Evolutionary conservation across 2,329 filamentous ascomycete genomes (phyloP), one percentile per base, ranked within the genome.

Genomic region (Xylaria polymorpha): DNA sequence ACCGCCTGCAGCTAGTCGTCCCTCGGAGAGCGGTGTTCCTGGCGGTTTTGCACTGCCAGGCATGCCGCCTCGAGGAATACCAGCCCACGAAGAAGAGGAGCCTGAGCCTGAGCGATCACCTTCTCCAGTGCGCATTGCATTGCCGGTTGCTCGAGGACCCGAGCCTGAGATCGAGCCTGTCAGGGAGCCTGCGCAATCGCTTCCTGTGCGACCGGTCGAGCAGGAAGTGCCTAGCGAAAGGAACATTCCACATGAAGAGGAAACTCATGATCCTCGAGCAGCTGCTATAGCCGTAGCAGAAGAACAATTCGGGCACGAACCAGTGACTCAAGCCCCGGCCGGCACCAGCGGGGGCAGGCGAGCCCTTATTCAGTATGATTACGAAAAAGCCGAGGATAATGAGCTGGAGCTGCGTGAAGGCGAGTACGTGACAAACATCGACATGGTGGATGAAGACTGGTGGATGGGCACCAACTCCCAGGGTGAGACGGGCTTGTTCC

Each of bases 371-470:
- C 91, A 96, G 77, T 99, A 96, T 79, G 96, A 99, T 79, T 99
- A 99, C 78, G 95, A 98, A 77, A 98, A 97, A 83, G 94, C 94
- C 0, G 96, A 99, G 80, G 94, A 97, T 74, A 99, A 99, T 77
- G 96, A 99, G 82, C 88, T 99, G 66, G 94, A 97, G 73, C 87
- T 99, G 20, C 86, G 88, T 32, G 96, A 99, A 81, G 94, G 94
- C 71, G 93, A 98, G 76, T 88, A 91, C 72, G 91, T 99, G 44
- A 94, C 88, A 29, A 91, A 97, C 78, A 97, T 99, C 76, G 94
- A 98, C 71, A 97, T 97, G 92, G 94, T 99, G 1, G 96, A 98
- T 75, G 92, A 97, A 61, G 95, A 99, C 79, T 99, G 96, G 96
- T 99, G 96, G 96, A 92, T 97, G 88, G 96, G 97, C 51, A 93